Evolutionary conservation across 768 basidiomycete species (phyloP), one percentile per base, ranked within the genome.

Genomic region (Boletus tomentosulus): DNA sequence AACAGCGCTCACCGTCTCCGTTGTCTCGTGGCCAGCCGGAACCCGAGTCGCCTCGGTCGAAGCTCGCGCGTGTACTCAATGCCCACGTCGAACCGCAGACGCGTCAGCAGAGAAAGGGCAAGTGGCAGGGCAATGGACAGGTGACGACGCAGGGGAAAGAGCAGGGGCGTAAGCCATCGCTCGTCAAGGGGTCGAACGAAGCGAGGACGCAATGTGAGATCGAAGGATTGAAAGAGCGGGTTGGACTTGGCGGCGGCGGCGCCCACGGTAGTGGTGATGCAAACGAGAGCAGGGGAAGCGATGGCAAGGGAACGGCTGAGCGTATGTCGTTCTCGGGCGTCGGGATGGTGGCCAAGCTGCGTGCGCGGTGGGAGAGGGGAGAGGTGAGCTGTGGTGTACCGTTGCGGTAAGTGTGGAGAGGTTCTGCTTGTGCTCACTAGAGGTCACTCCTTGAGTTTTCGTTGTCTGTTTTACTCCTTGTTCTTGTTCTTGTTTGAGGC

Each of bases 321-420:
- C 52, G 37, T 2, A 22, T 46, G 41, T 47, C 61, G 16, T 28
- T 57, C 25, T 41, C 33, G 9, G 3, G 52, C 30, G 48, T 54
- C 6, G 63, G 63, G 6, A 54, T 63, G 46, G 63, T 64, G 34
- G 54, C 64, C 1, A 66, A 33, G 41, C 27, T 66, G 37, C 56
- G 64, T 44, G 61, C 49, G 28, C 56, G 51, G 37, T 64, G 63
- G 63, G 63, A 64, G 46, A 33, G 43, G 30, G 49, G 53, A 22
- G 50, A 43, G 33, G 31, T n/a, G 3, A 22, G 15, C 4, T 24
- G 30, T 41, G 22, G 22, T 19, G 27, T 11, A 27, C 6, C 10
- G 9, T 39, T 7, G 22, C 24, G 31, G 10, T 25, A 25, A 37
- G n/a, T n/a, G 30, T 24, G 49, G 19, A n/a, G 19, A 16, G 9